These are phyloP conservation scores for Gymnopus androsaceus DNA, from an alignment of 1,284 basidiomycete genomes.

Conservation along the genomic window DNA sequence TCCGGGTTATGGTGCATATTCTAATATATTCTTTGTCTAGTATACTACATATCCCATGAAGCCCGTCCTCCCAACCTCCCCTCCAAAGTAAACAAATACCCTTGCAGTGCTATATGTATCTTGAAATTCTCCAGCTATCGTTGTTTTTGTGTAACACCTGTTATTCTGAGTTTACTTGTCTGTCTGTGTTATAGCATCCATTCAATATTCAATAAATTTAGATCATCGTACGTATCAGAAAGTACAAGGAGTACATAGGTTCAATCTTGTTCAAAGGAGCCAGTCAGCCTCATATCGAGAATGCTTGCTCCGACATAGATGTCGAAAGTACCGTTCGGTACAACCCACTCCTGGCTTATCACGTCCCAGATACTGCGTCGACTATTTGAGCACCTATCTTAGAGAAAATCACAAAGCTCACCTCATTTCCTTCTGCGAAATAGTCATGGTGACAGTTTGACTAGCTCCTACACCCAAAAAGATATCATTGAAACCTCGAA, in stretches of 20 bases:
- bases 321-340: conserved; percentile 18
- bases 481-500: conserved; percentile 41
- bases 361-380: conserved; percentile 18
- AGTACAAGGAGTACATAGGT: too few relatives aligned
- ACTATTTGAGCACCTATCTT: not conserved
- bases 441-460: conserved; percentile 13
- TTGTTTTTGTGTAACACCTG: too few relatives aligned
- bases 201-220: not conserved
- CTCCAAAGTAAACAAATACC: conserved; percentile 11
- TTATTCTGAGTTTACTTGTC: too few relatives aligned
- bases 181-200: too few relatives aligned
- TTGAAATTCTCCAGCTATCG: too few relatives aligned
- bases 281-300: conserved; percentile 20
- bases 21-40: conserved; percentile 3
- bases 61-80: conserved; percentile 9
- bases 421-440: conserved; percentile 20
- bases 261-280: too few relatives aligned
- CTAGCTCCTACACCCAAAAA: conserved; percentile 15
- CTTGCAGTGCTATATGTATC: too few relatives aligned
- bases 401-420: not conserved
- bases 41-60: conserved; percentile 21
- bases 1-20: too few relatives aligned
- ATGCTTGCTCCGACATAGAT: conserved; percentile 21
- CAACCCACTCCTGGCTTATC: conserved; percentile 16
- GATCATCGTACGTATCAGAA: too few relatives aligned